These are phyloP conservation scores for Cutaneotrichosporon cutaneum DNA, from an alignment of 1,284 basidiomycete genomes.

Conservation along the genomic window DNA sequence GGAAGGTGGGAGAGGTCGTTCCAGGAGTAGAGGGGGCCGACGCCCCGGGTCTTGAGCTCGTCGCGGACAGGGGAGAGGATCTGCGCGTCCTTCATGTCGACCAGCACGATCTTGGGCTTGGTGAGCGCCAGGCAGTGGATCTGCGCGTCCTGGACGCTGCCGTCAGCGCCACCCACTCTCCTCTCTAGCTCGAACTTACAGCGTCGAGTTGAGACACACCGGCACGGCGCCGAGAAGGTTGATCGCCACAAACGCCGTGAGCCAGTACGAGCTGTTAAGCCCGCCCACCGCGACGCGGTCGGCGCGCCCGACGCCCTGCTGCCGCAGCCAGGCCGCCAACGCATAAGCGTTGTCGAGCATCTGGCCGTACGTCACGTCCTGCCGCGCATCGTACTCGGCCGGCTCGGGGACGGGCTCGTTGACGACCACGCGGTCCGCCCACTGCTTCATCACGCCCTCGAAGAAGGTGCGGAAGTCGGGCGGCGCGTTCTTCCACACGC, in stretches of 20 bases:
- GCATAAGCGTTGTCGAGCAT: slow-evolving; percentile 26
- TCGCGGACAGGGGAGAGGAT: slow-evolving; percentile 21
- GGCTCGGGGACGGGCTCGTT: slow-evolving; percentile 18
- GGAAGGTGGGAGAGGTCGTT: slow-evolving; percentile 7
- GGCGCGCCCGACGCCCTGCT: slow-evolving; percentile 33
- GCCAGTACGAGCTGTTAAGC: slow-evolving; percentile 38
- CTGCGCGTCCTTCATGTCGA: slow-evolving; percentile 36
- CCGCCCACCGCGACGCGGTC: slow-evolving; percentile 43
- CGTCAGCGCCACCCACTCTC: background rate
- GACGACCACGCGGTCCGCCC: slow-evolving; percentile 33
- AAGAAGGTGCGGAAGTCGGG: slow-evolving; percentile 41
- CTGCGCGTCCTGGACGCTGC: slow-evolving; percentile 20
- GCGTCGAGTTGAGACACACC: slow-evolving; percentile 42
- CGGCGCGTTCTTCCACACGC: slow-evolving; percentile 45
- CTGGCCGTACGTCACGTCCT: slow-evolving; percentile 34
- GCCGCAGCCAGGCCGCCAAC: slow-evolving; percentile 39
- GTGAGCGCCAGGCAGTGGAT: slow-evolving; percentile 37
- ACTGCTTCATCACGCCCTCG: slow-evolving; percentile 24
- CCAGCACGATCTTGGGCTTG: slow-evolving; percentile 33
- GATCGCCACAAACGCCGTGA: slow-evolving; percentile 37
- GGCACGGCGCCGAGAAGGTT: slow-evolving; percentile 45
- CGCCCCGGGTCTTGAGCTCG: slow-evolving; percentile 1
- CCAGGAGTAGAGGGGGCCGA: slow-evolving; percentile 21
- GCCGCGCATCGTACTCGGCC: slow-evolving; percentile 16
- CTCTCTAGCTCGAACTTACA: slow-evolving; percentile 33